Evolutionary conservation across 225 moss, liverwort and hornwort genomes (phyloP), one percentile per base, ranked within the genome.

Genomic region (Antitrichia curtipendula): DNA sequence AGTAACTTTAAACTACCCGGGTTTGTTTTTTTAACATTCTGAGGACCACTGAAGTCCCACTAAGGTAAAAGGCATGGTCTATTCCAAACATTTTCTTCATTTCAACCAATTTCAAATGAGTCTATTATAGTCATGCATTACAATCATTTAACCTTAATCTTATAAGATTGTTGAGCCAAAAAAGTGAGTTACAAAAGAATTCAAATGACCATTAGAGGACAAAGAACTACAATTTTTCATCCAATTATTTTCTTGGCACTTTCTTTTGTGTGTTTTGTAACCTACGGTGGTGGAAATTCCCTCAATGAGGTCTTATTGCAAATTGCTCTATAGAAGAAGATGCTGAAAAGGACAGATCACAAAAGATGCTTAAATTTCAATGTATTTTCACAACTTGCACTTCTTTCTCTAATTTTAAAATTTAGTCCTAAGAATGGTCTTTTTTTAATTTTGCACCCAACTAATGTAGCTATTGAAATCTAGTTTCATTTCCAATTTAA

Each of bases 21-120:
- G 0, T 3, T 34, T 5, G 0, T 9, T 34, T 34, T 34, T 34
- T n/a, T n/a, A n/a, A n/a, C n/a, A n/a, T n/a, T n/a, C n/a, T n/a
- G n/a, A n/a, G n/a, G n/a, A n/a, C n/a, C n/a, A n/a, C n/a, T n/a
- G n/a, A n/a, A 18, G 17, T 34, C 17, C 32, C 31, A 63, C 6
- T 16, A 8, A 63, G 9, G 32, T 23, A 64, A 32, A 32, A 64
- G 38, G 21, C 22, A 10, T 36, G 19, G 3, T 19, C 18, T 36
- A 65, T 65, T 65, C 36, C n/a, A 21, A n/a, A 21, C 20, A 65
- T n/a, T 68, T 68, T 23, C 13, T 2, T 2, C 23, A 22, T 68
- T 38, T 68, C 7, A 38, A 38, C 21, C 7, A 40, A 21, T 40
- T 24, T 41, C 7, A 38, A 41, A 70, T 13, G 41, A 8, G 25